Evolutionary conservation across 306 rosid genomes (phyloP).

Genomic region (Cicer chorassanicum): DNA sequence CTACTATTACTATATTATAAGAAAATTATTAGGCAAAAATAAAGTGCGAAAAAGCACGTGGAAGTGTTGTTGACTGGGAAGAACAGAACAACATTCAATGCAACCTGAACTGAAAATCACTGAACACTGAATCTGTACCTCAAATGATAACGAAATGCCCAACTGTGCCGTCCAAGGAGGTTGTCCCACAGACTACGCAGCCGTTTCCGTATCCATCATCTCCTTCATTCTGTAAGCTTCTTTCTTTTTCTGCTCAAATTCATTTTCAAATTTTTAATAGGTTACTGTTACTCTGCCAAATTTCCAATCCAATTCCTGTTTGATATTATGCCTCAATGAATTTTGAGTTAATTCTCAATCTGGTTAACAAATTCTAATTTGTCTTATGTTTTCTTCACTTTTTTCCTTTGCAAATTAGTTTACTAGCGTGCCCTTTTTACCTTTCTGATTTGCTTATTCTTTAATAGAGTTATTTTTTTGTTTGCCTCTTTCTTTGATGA

Average conservation of each 20-base stretch:
- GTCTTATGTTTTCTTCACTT: not conserved
- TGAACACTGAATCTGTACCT: constrained; percentile 31
- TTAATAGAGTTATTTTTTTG: constrained; percentile 2
- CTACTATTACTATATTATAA: too few relatives aligned
- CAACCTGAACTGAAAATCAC: constrained; percentile 12
- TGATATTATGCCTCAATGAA: constrained; percentile 40
- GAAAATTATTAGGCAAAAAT: not conserved
- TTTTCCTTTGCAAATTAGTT: constrained; percentile 9
- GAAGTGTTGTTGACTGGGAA: constrained; percentile 29
- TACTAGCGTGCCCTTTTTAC: constrained; percentile 9
- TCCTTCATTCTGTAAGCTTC: constrained; percentile 65
- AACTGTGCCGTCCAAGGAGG: constrained; percentile 81
- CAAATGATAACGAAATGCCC: constrained; percentile 59
- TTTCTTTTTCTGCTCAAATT: not conserved
- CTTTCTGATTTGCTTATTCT: constrained; percentile 31
- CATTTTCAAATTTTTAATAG: not conserved
- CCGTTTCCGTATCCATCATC: constrained; percentile 60
- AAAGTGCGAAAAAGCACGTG: constrained; percentile 39
- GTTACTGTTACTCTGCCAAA: not conserved
- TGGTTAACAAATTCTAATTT: constrained; percentile 15
- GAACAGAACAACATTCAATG: constrained; percentile 26
- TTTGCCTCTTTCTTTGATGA: constrained; percentile 28
- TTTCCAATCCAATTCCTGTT: constrained; percentile 31
- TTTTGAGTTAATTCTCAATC: constrained; percentile 15
- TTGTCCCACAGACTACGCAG: constrained; percentile 80